These are phyloP conservation scores for Epichloe amarillans DNA, from an alignment of 2,329 filamentous ascomycete species.

Conservation along the genomic window DNA sequence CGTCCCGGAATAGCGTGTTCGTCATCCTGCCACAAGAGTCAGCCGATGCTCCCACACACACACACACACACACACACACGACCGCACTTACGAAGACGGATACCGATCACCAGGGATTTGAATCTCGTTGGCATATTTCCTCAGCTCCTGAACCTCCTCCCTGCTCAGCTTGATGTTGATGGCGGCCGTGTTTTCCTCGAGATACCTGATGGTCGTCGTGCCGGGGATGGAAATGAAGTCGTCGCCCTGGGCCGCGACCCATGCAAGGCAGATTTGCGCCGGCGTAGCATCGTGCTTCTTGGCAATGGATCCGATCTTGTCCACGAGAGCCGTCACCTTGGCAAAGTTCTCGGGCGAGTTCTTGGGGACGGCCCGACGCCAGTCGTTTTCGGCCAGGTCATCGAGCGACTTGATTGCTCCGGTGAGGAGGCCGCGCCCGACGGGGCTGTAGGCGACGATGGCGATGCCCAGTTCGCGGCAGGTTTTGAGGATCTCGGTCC, in stretches of 20 bases:
- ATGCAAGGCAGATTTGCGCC: constrained; percentile 47
- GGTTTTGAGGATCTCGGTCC: constrained; percentile 35
- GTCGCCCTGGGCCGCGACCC: constrained; percentile 46
- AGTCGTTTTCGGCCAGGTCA: constrained; percentile 31
- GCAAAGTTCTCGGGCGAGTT: constrained; percentile 11
- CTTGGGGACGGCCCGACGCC: constrained; percentile 18
- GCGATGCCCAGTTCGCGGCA: constrained; percentile 45
- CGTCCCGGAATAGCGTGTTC: neutral
- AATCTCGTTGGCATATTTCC: constrained; percentile 15
- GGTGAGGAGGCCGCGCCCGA: constrained; percentile 45
- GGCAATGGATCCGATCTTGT: constrained; percentile 34
- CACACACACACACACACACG: neutral
- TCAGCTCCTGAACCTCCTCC: constrained; percentile 22
- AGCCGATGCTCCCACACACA: neutral
- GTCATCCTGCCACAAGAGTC: neutral
- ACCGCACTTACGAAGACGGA: constrained; percentile 4
- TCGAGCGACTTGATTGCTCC: constrained; percentile 30
- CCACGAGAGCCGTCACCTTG: constrained; percentile 40
- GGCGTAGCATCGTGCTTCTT: constrained; percentile 39
- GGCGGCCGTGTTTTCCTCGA: constrained; percentile 31
- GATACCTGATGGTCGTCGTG: constrained; percentile 31
- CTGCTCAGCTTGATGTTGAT: constrained; percentile 18
- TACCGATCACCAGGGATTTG: constrained; percentile 16
- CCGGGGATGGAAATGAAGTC: constrained; percentile 47
- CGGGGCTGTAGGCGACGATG: constrained; percentile 43